These are phyloP conservation scores for Endocarpon pusillum DNA, from an alignment of 495 filamentous ascomycete species.

Conservation along the genomic window DNA sequence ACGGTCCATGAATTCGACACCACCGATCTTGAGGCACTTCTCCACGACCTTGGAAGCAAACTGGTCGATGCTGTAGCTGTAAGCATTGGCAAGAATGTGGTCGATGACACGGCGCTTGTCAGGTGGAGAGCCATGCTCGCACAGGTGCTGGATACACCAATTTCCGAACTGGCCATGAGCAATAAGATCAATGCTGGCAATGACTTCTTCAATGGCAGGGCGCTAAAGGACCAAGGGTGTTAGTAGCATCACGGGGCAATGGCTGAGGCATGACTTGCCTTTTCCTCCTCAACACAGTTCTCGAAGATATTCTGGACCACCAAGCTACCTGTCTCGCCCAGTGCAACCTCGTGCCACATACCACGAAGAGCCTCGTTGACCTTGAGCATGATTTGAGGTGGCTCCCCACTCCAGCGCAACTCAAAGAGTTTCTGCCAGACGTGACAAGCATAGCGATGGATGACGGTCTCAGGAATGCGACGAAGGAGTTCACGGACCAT, in stretches of 20 bases:
- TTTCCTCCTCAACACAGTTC: conserved; percentile 96
- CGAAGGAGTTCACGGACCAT: conserved; percentile 96
- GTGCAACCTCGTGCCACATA: conserved; percentile 97
- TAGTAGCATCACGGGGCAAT: background rate
- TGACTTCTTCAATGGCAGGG: conserved; percentile 88
- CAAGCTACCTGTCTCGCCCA: conserved; percentile 91
- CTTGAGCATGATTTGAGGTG: conserved; percentile 95
- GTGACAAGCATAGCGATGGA: conserved; percentile 95
- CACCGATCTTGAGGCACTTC: conserved; percentile 96
- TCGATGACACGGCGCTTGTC: conserved; percentile 89
- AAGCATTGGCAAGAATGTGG: conserved; percentile 79
- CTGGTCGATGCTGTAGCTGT: conserved; percentile 97
- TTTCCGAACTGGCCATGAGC: conserved; percentile 98
- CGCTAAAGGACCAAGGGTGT: conserved; percentile 36
- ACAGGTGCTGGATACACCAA: conserved; percentile 99
- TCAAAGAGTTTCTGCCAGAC: conserved; percentile 99
- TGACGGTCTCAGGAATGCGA: conserved; percentile 91
- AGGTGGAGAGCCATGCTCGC: conserved; percentile 82
- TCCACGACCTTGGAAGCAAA: conserved; percentile 98
- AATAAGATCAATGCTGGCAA: conserved; percentile 84
- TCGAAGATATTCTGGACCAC: conserved; percentile 99
- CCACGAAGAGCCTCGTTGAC: conserved; percentile 90
- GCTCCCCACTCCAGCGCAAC: conserved; percentile 82
- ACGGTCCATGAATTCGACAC: conserved; percentile 73
- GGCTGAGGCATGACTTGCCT: conserved; percentile 38